A percentile compares a stretch with the other conserved stretches of the same genome.
These are phyloP conservation scores for Yamadazyma diddensiae DNA, from an alignment of 1,139 yeast species.

Conservation along the genomic window DNA sequence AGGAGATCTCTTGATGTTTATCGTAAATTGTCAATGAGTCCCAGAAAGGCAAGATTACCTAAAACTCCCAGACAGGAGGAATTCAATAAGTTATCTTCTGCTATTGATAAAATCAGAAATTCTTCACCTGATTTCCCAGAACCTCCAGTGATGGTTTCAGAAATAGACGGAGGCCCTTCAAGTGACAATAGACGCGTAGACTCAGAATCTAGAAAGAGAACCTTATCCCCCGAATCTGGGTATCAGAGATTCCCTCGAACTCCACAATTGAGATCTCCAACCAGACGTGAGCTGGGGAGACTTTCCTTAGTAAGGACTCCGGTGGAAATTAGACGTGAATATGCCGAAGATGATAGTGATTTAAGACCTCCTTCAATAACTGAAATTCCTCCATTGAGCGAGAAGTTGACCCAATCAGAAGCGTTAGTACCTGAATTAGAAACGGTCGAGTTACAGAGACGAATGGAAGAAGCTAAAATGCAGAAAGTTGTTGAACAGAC, in stretches of 20 bases:
- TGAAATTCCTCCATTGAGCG: neutral
- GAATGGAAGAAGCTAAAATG: constrained; percentile 9
- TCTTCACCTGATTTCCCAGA: constrained; percentile 54
- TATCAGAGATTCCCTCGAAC: constrained; percentile 51
- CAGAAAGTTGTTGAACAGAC: constrained; percentile 11
- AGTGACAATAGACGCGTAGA: constrained; percentile 8
- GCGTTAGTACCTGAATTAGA: constrained; percentile 24
- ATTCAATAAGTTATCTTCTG: constrained; percentile 34
- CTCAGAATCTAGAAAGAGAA: neutral
- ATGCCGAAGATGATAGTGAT: constrained; percentile 34
- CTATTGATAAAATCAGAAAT: constrained; percentile 41
- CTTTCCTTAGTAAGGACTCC: constrained; percentile 25
- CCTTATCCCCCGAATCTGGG: constrained; percentile 11
- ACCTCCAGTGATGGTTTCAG: constrained; percentile 42
- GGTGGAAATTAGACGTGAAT: constrained; percentile 21
- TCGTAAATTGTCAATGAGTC: constrained; percentile 37
- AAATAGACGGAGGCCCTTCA: constrained; percentile 18
- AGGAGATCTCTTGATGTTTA: constrained; percentile 36
- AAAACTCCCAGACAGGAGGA: constrained; percentile 17
- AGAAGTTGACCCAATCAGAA: constrained; percentile 10
- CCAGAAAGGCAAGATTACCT: constrained; percentile 21
- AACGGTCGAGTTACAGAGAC: constrained; percentile 20
- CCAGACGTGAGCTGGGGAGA: constrained; percentile 14
- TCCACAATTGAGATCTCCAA: constrained; percentile 26
- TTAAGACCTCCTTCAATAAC: constrained; percentile 27